phyloP scores from a whole-genome alignment of 306 rosid genomes.

The Myrica gale region DNA sequence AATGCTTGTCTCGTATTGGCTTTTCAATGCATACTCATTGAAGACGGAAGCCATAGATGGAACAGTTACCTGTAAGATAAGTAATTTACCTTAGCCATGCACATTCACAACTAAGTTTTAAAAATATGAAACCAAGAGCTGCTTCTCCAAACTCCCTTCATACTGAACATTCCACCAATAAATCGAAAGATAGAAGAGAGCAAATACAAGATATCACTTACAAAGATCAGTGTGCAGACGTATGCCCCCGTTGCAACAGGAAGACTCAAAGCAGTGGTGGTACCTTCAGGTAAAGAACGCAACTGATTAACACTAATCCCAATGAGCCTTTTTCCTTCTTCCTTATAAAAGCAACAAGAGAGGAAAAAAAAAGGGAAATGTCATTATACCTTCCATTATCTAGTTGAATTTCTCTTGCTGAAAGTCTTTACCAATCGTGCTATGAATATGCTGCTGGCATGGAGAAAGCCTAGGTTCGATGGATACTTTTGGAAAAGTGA shows the following conservation, averaged over 20 bases:
- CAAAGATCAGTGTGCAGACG: slow-evolving; percentile 73
- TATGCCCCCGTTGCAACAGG: slow-evolving; percentile 83
- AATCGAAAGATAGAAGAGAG: not conserved
- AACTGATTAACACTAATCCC: slow-evolving; percentile 95
- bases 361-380: too few relatives aligned
- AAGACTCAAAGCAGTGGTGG: slow-evolving; percentile 61
- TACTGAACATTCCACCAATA: not conserved
- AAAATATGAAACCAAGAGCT: slow-evolving; percentile 11
- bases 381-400: too few relatives aligned
- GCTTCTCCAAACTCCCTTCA: slow-evolving; percentile 10
- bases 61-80: slow-evolving; percentile 76
- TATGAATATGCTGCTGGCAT: too few relatives aligned
- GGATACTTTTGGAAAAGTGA: not conserved
- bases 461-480: too few relatives aligned
- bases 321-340: too few relatives aligned
- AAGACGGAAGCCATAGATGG: slow-evolving; percentile 98
- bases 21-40: slow-evolving; percentile 98
- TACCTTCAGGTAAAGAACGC: slow-evolving; percentile 79
- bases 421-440: too few relatives aligned
- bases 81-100: slow-evolving; percentile 26
- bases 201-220: slow-evolving; percentile 44
- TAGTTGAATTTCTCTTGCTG: too few relatives aligned
- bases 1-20: slow-evolving; percentile 98
- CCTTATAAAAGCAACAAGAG: too few relatives aligned
- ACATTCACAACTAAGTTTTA: slow-evolving; percentile 13